phyloP scores from a whole-genome alignment of 2,329 filamentous ascomycete species.

The Pezicula carpinea region DNA sequence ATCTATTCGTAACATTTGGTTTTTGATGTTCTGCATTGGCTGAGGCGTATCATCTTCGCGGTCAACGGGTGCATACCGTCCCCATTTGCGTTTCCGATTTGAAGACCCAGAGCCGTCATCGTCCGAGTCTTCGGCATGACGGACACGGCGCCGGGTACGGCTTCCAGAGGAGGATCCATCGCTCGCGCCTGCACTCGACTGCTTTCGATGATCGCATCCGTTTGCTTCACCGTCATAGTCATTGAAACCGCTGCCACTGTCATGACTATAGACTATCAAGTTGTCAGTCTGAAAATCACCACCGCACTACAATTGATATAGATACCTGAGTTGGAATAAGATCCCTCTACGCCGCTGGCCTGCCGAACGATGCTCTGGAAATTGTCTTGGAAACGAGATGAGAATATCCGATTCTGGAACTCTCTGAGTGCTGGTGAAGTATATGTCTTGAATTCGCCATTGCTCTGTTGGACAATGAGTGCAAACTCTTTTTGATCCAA shows the following conservation, averaged over 20 bases:
- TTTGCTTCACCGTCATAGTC: neutral
- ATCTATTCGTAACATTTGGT: conserved; percentile 42
- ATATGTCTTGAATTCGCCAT: conserved; percentile 19
- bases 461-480: conserved; percentile 18
- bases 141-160: conserved; percentile 7
- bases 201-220: neutral
- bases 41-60: neutral
- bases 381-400: conserved; percentile 9
- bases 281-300: neutral
- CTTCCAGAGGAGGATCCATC: conserved; percentile 14
- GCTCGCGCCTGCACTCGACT: conserved; percentile 7
- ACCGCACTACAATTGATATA: neutral
- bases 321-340: conserved; percentile 7
- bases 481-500: conserved; percentile 21
- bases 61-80: neutral
- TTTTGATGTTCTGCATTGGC: conserved; percentile 19
- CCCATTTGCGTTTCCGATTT: conserved; percentile 12
- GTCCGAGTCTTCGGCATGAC: conserved; percentile 20
- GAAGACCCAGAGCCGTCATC: conserved; percentile 18
- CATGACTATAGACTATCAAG: neutral
- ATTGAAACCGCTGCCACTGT: neutral
- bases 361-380: conserved; percentile 12
- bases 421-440: conserved; percentile 16
- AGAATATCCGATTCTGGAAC: conserved; percentile 16
- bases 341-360: conserved; percentile 4